These are phyloP conservation scores for Calophaca sinica DNA, from an alignment of 306 rosid genomes.

Conservation along the genomic window DNA sequence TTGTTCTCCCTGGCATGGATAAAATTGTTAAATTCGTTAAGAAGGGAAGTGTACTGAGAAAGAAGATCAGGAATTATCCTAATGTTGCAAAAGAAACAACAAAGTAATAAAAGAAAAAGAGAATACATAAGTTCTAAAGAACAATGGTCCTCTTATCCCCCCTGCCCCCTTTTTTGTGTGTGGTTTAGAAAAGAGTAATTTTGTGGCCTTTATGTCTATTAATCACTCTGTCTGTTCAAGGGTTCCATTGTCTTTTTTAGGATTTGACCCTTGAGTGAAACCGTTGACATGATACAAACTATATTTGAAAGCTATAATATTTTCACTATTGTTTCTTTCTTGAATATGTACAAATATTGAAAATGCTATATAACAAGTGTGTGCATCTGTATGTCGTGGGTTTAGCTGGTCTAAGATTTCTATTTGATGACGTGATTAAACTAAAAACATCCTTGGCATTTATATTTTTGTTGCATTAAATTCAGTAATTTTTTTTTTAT, in stretches of 20 bases:
- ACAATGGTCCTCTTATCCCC: neutral
- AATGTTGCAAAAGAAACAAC: neutral
- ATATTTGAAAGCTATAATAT: neutral
- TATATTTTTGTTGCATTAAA: slow-evolving; percentile 6
- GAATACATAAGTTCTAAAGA: neutral
- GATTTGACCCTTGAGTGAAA: neutral
- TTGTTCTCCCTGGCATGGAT: neutral
- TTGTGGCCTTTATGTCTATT: neutral
- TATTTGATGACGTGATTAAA: slow-evolving; percentile 26
- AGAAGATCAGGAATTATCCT: neutral
- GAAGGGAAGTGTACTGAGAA: slow-evolving; percentile 8
- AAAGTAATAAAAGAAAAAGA: neutral
- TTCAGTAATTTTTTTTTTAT: slow-evolving; percentile 38
- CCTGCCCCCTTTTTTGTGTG: neutral
- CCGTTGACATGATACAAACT: neutral
- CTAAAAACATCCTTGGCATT: slow-evolving; percentile 24
- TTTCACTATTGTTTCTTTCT: neutral
- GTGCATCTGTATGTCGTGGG: neutral
- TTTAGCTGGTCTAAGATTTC: slow-evolving; percentile 6
- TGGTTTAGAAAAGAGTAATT: neutral
- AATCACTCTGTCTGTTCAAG: neutral
- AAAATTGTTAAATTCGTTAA: neutral
- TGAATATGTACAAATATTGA: neutral
- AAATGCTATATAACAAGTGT: slow-evolving; percentile 2
- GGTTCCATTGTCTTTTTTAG: slow-evolving; percentile 3